Base-by-base conservation (phyloP, 805 yeast genomes). In the Clavispora carvajalis region DNA sequence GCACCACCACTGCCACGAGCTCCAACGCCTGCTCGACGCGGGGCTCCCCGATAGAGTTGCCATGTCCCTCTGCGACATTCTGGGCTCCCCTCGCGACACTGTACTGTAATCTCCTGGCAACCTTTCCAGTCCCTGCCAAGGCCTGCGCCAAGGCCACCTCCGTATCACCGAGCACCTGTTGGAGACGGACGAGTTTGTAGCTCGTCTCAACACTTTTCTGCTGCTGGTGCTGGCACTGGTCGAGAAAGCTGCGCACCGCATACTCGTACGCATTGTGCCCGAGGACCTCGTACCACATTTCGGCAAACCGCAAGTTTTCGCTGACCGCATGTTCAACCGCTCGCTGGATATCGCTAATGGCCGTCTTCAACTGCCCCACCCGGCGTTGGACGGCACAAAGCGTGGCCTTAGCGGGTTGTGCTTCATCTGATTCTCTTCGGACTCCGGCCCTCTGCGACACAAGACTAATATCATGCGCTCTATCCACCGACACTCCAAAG, bases 261-360 rank as follows among this genome's bases (percentile, higher is more conserved):
- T 29, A 37, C 21, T 29, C 34, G 29, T 26, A 37, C n/a, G 18
- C 22, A 26, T 29, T 29, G 39, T 16, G 24, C 23, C 39, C 39
- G 17, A 37, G 28, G 16, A 22, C 9, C 7, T 16, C 22, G 26
- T 16, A 17, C 39, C 39, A 37, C 16, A 29, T n/a, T 8, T 22
- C 18, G 22, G 29, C 34, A 10, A 15, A 21, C 3, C 31, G 31
- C 31, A 28, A 4, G 31, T 15, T 28, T 15, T 28, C 19, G 7
- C 11, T 19, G 10, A 3, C 31, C 12, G 9, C 19, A 13, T 16
- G 31, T 8, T 28, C 31, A 18, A 28, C 19, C 9, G 31, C 31
- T 5, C 5, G 4, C 12, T 15, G 31, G 18, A 28, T 7, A 4
- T 15, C 6, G 19, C 19, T 19, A 16, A 28, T 3, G 7, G 31